Conservation (phyloP, 257 asterid species). For the Capsicum rhomboideum region DNA sequence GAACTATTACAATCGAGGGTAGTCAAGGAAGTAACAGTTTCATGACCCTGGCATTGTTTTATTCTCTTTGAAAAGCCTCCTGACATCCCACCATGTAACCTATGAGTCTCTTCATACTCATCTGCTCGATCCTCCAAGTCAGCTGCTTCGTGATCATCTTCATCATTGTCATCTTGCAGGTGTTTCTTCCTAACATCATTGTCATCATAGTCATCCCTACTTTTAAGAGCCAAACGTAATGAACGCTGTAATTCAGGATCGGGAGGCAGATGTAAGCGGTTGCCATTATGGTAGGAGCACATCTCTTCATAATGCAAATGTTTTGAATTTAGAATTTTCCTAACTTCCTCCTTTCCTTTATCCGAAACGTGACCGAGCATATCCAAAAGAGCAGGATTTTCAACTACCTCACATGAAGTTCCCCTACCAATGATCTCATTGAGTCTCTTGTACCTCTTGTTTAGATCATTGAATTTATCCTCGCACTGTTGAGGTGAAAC, state of each 20-base stretch:
- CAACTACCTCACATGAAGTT: too few species aligned
- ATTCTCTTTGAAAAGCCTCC: constrained; percentile 20
- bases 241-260: constrained; percentile 71
- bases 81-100: not conserved
- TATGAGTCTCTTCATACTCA: constrained; percentile 35
- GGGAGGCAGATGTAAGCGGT: constrained; percentile 65
- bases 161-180: constrained; percentile 45
- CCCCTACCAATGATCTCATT: too few species aligned
- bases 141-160: constrained; percentile 36
- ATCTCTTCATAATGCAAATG: constrained; percentile 90
- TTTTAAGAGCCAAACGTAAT: constrained; percentile 53
- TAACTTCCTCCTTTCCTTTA: constrained; percentile 69
- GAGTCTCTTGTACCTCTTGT: too few species aligned
- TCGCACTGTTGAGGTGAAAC: too few species aligned
- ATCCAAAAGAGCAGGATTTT: constrained; percentile 29
- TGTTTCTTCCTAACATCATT: constrained; percentile 19
- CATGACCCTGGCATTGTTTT: constrained; percentile 18
- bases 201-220: constrained; percentile 52
- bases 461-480: too few species aligned
- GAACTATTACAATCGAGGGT: constrained; percentile 18
- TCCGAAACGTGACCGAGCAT: constrained; percentile 60
- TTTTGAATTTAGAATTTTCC: constrained; percentile 69
- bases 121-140: constrained; percentile 36
- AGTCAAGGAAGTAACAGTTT: constrained; percentile 8
- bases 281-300: constrained; percentile 84